A percentile compares a stretch with the other conserved stretches of the same genome.
Conservation (phyloP, 1,284 basidiomycete species). For the Boletus sp. region DNA sequence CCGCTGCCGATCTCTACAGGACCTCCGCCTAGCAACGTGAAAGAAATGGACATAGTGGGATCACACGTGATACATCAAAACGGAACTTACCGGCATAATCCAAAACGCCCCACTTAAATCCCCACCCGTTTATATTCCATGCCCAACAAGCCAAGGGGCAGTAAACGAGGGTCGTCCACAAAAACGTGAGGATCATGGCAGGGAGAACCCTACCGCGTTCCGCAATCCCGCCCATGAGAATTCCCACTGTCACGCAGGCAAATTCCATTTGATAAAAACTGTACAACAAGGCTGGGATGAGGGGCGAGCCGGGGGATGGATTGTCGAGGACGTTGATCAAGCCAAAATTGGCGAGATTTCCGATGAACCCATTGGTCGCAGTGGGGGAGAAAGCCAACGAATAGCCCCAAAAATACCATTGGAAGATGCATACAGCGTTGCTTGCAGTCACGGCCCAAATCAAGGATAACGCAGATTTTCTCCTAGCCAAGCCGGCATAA, state of each 20-base stretch:
- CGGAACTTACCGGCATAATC: constrained; percentile 66
- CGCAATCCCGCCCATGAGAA: constrained; percentile 79
- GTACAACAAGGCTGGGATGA: constrained; percentile 72
- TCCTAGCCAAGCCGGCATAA: constrained; percentile 81
- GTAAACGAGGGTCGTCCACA: constrained; percentile 84
- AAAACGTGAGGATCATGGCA: constrained; percentile 83
- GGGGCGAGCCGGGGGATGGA: constrained; percentile 72
- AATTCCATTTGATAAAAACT: constrained; percentile 90
- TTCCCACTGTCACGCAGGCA: constrained; percentile 72
- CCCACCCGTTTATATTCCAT: constrained; percentile 83
- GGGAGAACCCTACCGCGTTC: constrained; percentile 87
- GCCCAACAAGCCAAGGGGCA: constrained; percentile 78
- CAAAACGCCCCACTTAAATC: constrained; percentile 83
- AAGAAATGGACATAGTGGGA: background rate
- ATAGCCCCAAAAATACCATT: constrained; percentile 89
- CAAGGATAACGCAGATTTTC: constrained; percentile 67
- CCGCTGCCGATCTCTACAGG: constrained; percentile 94
- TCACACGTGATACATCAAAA: constrained; percentile 8
- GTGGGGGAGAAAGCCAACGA: constrained; percentile 76
- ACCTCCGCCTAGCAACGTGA: constrained; percentile 62
- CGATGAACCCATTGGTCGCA: constrained; percentile 76
- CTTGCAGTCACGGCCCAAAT: constrained; percentile 69
- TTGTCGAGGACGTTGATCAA: constrained; percentile 68
- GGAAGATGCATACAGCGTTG: constrained; percentile 81
- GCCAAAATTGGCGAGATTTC: constrained; percentile 72